Conservation (phyloP, 495 filamentous ascomycete species). For the Aspergillus sclerotiicarbonarius region DNA sequence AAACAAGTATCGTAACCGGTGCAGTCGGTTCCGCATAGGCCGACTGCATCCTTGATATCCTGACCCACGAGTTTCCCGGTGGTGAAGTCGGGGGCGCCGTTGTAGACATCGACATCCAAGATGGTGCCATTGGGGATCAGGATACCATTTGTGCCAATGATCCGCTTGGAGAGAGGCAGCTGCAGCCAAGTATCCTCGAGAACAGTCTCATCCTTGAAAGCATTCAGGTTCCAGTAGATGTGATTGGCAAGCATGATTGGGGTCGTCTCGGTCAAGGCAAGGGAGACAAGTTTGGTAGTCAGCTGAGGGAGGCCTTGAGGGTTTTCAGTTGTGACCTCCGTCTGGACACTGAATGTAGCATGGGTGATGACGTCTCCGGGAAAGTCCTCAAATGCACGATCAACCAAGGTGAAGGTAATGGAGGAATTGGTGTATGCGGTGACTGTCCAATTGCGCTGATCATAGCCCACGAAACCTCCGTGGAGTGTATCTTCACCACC, state of each 20-base stretch:
- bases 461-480: constrained; percentile 79
- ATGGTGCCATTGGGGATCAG: constrained; percentile 78
- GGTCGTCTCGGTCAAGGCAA: constrained; percentile 74
- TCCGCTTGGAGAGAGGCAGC: constrained; percentile 67
- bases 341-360: constrained; percentile 66
- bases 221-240: constrained; percentile 89
- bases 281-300: constrained; percentile 52
- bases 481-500: constrained; percentile 70
- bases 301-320: constrained; percentile 44
- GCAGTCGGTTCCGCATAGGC: constrained; percentile 70
- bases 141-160: constrained; percentile 71
- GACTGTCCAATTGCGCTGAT: constrained; percentile 79
- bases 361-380: constrained; percentile 77
- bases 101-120: constrained; percentile 52
- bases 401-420: constrained; percentile 78
- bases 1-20: constrained; percentile 76
- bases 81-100: constrained; percentile 72
- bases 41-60: constrained; percentile 58
- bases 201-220: constrained; percentile 62
- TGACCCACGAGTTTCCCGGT: constrained; percentile 72
- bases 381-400: constrained; percentile 72
- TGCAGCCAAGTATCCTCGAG: constrained; percentile 73
- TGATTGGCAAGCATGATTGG: constrained; percentile 82
- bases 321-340: constrained; percentile 32
- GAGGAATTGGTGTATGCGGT: constrained; percentile 59